These are phyloP conservation scores for Debaryomyces subglobosus DNA, from an alignment of 1,139 yeast species.

Conservation along the genomic window DNA sequence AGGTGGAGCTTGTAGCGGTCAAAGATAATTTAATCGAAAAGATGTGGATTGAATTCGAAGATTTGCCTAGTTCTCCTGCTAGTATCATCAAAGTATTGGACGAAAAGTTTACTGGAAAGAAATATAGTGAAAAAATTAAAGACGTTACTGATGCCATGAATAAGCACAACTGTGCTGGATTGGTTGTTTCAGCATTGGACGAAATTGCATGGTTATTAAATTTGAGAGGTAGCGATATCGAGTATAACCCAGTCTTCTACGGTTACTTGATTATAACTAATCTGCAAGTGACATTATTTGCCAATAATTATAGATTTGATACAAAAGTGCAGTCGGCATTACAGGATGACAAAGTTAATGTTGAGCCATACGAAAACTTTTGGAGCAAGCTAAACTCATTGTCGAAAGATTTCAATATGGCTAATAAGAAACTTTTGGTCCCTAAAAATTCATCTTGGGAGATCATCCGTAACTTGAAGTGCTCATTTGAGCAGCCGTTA, in stretches of 20 bases:
- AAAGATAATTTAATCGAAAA: constrained; percentile 71
- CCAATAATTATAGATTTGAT: constrained; percentile 32
- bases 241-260: constrained; percentile 89
- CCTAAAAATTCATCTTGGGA: constrained; percentile 84
- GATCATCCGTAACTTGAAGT: constrained; percentile 56
- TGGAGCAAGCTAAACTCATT: constrained; percentile 54
- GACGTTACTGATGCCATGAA: constrained; percentile 48
- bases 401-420: constrained; percentile 45
- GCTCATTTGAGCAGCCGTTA: constrained; percentile 47
- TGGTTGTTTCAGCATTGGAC: constrained; percentile 48
- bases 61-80: constrained; percentile 49
- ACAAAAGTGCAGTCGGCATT: constrained; percentile 36
- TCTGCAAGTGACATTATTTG: constrained; percentile 56
- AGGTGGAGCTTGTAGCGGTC: constrained; percentile 64
- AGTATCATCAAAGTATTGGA: constrained; percentile 50
- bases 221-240: constrained; percentile 76
- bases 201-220: constrained; percentile 94
- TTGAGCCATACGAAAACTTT: constrained; percentile 57
- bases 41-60: constrained; percentile 67
- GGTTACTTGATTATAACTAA: constrained; percentile 69
- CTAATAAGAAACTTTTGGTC: constrained; percentile 51
- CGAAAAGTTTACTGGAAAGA: constrained; percentile 51
- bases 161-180: constrained; percentile 42
- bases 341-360: constrained; percentile 40
- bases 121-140: constrained; percentile 44